Base-by-base conservation (phyloP, 1,139 yeast species). In the Yamadazyma spencermartinsiae region DNA sequence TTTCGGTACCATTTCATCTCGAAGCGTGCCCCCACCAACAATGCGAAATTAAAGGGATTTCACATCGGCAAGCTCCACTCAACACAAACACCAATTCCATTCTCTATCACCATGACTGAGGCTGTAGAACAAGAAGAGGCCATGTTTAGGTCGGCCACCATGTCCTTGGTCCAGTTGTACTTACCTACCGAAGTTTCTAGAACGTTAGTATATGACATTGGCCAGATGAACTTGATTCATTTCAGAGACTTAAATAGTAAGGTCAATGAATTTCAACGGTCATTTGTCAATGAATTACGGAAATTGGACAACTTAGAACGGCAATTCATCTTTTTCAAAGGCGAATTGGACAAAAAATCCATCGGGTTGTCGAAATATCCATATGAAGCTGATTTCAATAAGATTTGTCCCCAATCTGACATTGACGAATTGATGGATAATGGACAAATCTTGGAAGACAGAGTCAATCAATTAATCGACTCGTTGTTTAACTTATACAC, bases 71-170 rank as follows among this genome's bases (percentile, higher is more conserved):
- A n/a, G n/a, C n/a, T n/a, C n/a, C n/a, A n/a, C n/a, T n/a, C 14
- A 14, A 26, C n/a, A 26, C 17, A 12, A 26, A 4, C 15, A 14
- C 8, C 29, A 11, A 26, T 13, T 13, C 4, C 17, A 26, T 7
- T n/a, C 5, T 16, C 20, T 7, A 12, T 10, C 7, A 28, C 11
- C n/a, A 14, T 28, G 20, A 28, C 11, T 14, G 31, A 11, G 19
- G 11, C 20, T 6, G 20, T 8, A 4, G 31, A 30, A 18, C 14
- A 69, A 51, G 82, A 80, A 49, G 89, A 82, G 66, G 88, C 87
- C 34, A 76, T 82, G 49, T 81, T 81, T 77, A 85, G 87, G 68
- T 84, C 92, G 36, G 92, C 92, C 76, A 86, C 80, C 52, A 84
- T 84, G 92, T 78, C 87, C 16, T 74, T 82, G 60, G 78, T 83